phyloP scores from a whole-genome alignment of 148 eudicot genomes.

The Rhododendron ferrugineum region DNA sequence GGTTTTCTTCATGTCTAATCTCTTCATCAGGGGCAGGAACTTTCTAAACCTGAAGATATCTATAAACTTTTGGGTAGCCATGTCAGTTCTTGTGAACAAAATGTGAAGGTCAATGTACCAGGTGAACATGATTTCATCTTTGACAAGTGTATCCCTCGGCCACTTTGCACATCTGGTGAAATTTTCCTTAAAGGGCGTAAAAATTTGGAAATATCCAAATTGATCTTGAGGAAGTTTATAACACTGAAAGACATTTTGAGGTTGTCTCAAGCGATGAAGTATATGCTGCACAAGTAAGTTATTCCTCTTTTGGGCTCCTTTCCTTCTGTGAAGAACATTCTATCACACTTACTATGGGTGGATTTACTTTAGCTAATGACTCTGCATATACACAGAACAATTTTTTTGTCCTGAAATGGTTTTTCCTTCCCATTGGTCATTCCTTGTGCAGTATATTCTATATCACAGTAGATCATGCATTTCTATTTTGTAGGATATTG shows the following conservation, averaged over 20 bases:
- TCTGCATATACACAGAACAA: not conserved
- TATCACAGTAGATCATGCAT: not conserved
- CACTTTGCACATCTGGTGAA: conserved; percentile 16
- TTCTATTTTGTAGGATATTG: not conserved
- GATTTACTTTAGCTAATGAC: not conserved
- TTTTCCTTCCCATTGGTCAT: not conserved
- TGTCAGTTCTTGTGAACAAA: conserved; percentile 23
- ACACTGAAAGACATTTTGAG: conserved; percentile 41
- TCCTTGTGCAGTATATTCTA: not conserved
- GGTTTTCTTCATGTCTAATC: conserved; percentile 1
- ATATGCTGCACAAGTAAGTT: conserved; percentile 66
- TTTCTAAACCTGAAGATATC: conserved; percentile 50
- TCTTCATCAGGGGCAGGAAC: conserved; percentile 43
- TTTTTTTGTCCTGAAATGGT: not conserved
- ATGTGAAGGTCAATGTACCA: conserved; percentile 26
- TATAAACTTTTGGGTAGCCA: conserved; percentile 44
- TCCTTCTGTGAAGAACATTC: not conserved
- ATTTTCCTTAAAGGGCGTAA: conserved; percentile 25
- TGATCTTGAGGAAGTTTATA: conserved; percentile 30
- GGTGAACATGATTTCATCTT: conserved; percentile 17
- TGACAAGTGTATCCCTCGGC: conserved; percentile 27
- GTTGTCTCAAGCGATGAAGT: conserved; percentile 36
- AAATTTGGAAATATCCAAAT: conserved; percentile 30
- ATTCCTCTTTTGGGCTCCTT: not conserved
- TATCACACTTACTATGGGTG: not conserved